Evolutionary conservation across 2,329 filamentous ascomycete genomes (phyloP).

Genomic region (Myotisia sp.): DNA sequence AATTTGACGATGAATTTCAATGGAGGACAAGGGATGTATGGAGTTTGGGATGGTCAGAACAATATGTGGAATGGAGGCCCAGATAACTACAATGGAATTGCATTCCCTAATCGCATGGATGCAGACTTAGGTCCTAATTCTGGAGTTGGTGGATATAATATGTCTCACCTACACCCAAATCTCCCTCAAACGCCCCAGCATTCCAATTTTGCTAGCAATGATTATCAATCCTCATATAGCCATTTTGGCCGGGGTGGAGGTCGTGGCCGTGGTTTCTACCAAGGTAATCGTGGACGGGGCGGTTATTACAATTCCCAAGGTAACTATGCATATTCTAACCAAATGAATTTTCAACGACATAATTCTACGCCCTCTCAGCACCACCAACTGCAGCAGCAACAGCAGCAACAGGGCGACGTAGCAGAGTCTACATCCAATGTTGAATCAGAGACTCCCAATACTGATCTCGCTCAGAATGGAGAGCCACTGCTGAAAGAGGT

Average conservation of each 20-base stretch:
- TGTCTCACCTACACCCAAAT: conserved; percentile 67
- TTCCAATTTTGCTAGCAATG: conserved; percentile 45
- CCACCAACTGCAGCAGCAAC: conserved; percentile 6
- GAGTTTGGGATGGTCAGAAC: conserved; percentile 62
- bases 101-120: conserved; percentile 48
- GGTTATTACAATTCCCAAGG: conserved; percentile 23
- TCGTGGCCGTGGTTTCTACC: conserved; percentile 46
- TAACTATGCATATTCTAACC: conserved; percentile 24
- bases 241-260: conserved; percentile 53
- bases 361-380: conserved; percentile 19
- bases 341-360: conserved; percentile 20
- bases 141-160: conserved; percentile 53
- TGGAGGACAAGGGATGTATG: conserved; percentile 49
- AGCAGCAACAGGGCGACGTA: neutral
- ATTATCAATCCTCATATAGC: conserved; percentile 59
- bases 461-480: conserved; percentile 23
- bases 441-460: conserved; percentile 14
- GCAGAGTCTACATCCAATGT: conserved; percentile 1
- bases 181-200: conserved; percentile 48
- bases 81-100: conserved; percentile 84
- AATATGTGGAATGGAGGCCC: conserved; percentile 32
- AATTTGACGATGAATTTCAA: conserved; percentile 55
- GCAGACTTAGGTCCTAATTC: conserved; percentile 69
- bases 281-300: conserved; percentile 27
- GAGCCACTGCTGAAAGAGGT: conserved; percentile 22